phyloP scores from a whole-genome alignment of 2,329 filamentous ascomycete genomes.

The Penicillium sp. region DNA sequence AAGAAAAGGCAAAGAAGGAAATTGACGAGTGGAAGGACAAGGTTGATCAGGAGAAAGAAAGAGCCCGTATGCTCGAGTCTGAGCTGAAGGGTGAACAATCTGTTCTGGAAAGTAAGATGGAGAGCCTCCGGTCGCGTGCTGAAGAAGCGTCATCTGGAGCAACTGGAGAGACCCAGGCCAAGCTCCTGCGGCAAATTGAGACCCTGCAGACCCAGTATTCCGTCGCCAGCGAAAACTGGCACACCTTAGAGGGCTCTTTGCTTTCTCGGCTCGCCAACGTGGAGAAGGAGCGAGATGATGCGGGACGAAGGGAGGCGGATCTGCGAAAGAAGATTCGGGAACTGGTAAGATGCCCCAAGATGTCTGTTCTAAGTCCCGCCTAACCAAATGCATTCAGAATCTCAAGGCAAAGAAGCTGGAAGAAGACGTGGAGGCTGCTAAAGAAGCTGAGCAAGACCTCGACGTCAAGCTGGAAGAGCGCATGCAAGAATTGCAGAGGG shows the following conservation, averaged over 20 bases:
- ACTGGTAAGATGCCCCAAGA: conserved; percentile 62
- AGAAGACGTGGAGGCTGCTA: conserved; percentile 73
- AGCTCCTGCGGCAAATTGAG: conserved; percentile 89
- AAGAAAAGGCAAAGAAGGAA: conserved; percentile 68
- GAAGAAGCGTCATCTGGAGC: conserved; percentile 86
- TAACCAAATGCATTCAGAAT: conserved; percentile 49
- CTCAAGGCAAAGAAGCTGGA: conserved; percentile 66
- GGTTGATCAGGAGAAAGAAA: conserved; percentile 69
- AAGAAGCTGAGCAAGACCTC: conserved; percentile 41
- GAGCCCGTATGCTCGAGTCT: conserved; percentile 63
- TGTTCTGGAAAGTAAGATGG: conserved; percentile 81
- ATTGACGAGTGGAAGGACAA: conserved; percentile 71
- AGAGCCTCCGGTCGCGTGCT: conserved; percentile 76
- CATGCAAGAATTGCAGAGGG: conserved; percentile 56
- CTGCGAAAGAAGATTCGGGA: conserved; percentile 87
- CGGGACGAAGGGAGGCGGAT: conserved; percentile 76
- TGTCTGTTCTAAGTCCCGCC: neutral
- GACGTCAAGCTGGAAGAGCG: conserved; percentile 60
- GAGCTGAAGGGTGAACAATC: conserved; percentile 77
- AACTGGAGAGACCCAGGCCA: conserved; percentile 79
- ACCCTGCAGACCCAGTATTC: conserved; percentile 94
- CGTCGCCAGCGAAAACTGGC: conserved; percentile 94
- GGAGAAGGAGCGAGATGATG: conserved; percentile 89
- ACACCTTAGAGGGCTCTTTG: conserved; percentile 85
- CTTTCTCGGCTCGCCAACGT: conserved; percentile 71